Evolutionary conservation across 2,329 filamentous ascomycete species (phyloP).

Genomic region (Camptophora hylomeconis): DNA sequence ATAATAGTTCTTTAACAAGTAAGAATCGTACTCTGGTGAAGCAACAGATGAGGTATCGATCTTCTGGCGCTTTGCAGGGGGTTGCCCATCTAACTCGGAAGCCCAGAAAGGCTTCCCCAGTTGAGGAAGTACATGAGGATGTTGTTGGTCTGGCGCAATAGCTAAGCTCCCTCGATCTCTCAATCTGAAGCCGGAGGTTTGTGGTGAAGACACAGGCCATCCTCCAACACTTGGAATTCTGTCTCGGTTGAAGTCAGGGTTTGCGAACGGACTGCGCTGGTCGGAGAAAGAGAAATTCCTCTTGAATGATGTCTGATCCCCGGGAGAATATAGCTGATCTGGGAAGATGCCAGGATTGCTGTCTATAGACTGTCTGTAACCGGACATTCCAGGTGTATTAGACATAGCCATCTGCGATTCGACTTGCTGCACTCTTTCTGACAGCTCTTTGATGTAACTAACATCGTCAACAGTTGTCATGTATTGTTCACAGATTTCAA

Average conservation of each 20-base stretch:
- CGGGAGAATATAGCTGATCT: slow-evolving; percentile 40
- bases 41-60: slow-evolving; percentile 4
- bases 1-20: slow-evolving; percentile 11
- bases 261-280: slow-evolving; percentile 22
- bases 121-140: slow-evolving; percentile 4
- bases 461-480: slow-evolving; percentile 2
- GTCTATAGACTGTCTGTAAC: slow-evolving; percentile 25
- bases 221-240: slow-evolving; percentile 12
- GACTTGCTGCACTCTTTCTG: slow-evolving; percentile 68
- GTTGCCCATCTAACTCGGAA: slow-evolving; percentile 4
- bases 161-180: slow-evolving; percentile 13
- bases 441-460: slow-evolving; percentile 83
- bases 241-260: slow-evolving; percentile 11
- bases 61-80: slow-evolving; percentile 3
- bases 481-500: slow-evolving; percentile 1
- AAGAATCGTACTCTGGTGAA: slow-evolving; percentile 2
- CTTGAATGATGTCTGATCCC: slow-evolving; percentile 28
- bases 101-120: slow-evolving; percentile 5
- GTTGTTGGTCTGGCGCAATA: slow-evolving; percentile 15
- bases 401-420: slow-evolving; percentile 56
- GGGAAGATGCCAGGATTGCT: slow-evolving; percentile 6
- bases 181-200: slow-evolving; percentile 3
- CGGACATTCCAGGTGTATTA: slow-evolving; percentile 27
- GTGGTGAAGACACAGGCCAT: slow-evolving; percentile 5
- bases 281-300: slow-evolving; percentile 34